Evolutionary conservation across 2,329 filamentous ascomycete genomes (phyloP), one percentile per base, ranked within the genome.

Genomic region (Cryphonectria carpinicola): DNA sequence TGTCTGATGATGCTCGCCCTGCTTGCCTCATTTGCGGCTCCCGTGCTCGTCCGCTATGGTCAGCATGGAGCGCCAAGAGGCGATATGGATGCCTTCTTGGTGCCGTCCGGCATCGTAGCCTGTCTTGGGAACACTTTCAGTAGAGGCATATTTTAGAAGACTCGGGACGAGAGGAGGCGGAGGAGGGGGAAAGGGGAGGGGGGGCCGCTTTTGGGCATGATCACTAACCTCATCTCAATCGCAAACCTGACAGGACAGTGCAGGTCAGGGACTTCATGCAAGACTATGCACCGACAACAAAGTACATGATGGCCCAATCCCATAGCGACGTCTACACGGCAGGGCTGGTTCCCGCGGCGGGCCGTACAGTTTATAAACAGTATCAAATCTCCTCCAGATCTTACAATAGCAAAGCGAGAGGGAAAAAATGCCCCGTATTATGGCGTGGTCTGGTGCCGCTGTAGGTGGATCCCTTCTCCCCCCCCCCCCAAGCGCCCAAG

Each of bases 321-420:
- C 35, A 56, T 25, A 8, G 22, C 52, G 6, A n/a, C 22, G 8
- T 49, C 22, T 39, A 56, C 46, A 52, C 6, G 4, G 28, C 22
- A 25, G 28, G 43, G 43, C 63, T 52, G 35, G 61, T 41, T 32
- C 61, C 61, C 61, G 61, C 61, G 22, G 39, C 64, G 64, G 64
- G 43, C 64, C 64, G 64, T 65, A 65, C 64, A 37, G 46, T 65
- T 28, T 56, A 49, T 32, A 54, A 39, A 65, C 64, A 32, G 64
- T 54, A 65, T 35, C 43, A 54, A 32, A 52, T 49, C 64, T 49
- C 32, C 43, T 65, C 46, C 32, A 39, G 46, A 37, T 56, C 64
- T 65, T 19, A 35, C 25, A 32, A 58, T 58, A 58, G 52, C 7
- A 49, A 49, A 49, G 46, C 4, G 17, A 49, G 10, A n/a, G 22